Evolutionary conservation across 2,329 filamentous ascomycete species (phyloP).

Genomic region (Monosporascus sp.): DNA sequence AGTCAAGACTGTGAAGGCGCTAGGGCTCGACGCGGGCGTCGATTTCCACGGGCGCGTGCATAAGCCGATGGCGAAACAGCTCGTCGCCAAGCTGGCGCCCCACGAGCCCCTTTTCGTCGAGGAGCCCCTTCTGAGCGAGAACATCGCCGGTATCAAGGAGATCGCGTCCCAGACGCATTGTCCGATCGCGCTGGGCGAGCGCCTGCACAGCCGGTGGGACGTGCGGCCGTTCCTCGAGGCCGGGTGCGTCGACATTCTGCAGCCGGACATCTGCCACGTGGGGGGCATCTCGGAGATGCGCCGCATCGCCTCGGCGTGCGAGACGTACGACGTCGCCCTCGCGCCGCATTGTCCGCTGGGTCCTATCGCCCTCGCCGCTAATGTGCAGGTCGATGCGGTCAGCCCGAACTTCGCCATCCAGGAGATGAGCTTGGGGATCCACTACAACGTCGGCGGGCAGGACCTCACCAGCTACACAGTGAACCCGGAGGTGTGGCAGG

Average conservation of each 20-base stretch:
- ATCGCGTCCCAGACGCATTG: slow-evolving; percentile 48
- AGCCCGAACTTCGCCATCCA: slow-evolving; percentile 66
- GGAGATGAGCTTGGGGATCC: slow-evolving; percentile 75
- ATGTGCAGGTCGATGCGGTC: slow-evolving; percentile 58
- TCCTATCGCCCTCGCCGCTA: slow-evolving; percentile 67
- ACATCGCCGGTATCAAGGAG: slow-evolving; percentile 59
- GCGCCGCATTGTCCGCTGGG: slow-evolving; percentile 72
- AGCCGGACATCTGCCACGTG: slow-evolving; percentile 67
- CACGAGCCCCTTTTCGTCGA: slow-evolving; percentile 71
- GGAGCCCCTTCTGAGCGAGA: slow-evolving; percentile 66
- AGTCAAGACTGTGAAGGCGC: slow-evolving; percentile 60
- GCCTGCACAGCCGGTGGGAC: slow-evolving; percentile 69
- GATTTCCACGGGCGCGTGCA: slow-evolving; percentile 77
- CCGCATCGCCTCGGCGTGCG: slow-evolving; percentile 65
- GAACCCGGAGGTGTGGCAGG: slow-evolving; percentile 59
- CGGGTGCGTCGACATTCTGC: slow-evolving; percentile 63
- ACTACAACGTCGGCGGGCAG: slow-evolving; percentile 65
- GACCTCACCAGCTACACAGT: slow-evolving; percentile 63
- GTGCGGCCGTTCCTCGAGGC: slow-evolving; percentile 67
- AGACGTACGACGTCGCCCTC: slow-evolving; percentile 68
- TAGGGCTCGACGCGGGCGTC: slow-evolving; percentile 68
- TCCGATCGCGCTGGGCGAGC: slow-evolving; percentile 68
- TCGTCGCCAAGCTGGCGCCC: slow-evolving; percentile 62
- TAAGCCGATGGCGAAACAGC: slow-evolving; percentile 76
- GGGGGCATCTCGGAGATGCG: slow-evolving; percentile 69